A percentile compares a stretch with the other conserved stretches of the same genome.
Conservation (phyloP, 768 basidiomycete genomes). For the Sarcodon aspratus region DNA sequence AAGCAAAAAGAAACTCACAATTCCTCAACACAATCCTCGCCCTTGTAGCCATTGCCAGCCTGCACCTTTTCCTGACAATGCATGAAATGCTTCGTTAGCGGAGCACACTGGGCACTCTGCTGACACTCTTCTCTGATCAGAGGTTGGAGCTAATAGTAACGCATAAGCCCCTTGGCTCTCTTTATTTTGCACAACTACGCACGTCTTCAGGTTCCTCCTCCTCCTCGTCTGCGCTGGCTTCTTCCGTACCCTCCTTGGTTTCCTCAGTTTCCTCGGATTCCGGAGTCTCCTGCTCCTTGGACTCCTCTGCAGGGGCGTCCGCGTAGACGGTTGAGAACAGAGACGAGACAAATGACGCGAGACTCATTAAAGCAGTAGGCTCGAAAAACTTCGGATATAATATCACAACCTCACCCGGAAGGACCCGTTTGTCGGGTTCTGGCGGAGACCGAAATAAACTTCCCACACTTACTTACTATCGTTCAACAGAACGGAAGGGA, state of each 20-base stretch:
- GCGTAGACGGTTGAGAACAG: conserved; percentile 28
- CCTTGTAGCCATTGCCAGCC: conserved; percentile 73
- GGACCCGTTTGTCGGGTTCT: too few relatives aligned
- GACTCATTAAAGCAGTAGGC: conserved; percentile 19
- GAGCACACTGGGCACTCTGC: conserved; percentile 49
- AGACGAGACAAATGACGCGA: conserved; percentile 34
- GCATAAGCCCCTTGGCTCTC: not conserved
- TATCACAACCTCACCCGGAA: too few relatives aligned
- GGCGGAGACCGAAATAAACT: not conserved
- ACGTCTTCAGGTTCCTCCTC: conserved; percentile 75
- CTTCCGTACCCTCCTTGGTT: conserved; percentile 26
- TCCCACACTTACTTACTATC: not conserved
- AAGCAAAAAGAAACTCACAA: conserved; percentile 26
- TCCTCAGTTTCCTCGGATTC: conserved; percentile 19
- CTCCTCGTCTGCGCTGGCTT: conserved; percentile 30
- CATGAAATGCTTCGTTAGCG: conserved; percentile 71
- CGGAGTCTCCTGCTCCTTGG: conserved; percentile 24
- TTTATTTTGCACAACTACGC: conserved; percentile 20
- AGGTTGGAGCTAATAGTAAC: conserved; percentile 44
- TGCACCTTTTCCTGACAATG: conserved; percentile 86
- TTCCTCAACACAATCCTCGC: conserved; percentile 91
- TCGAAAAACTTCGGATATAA: not conserved
- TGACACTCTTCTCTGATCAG: conserved; percentile 68
- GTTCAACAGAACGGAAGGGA: too few relatives aligned
- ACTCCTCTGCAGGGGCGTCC: conserved; percentile 28